A percentile compares a stretch with the other conserved stretches of the same genome.
Conservation (phyloP, 768 basidiomycete genomes). For the Psilocybe sp. region DNA sequence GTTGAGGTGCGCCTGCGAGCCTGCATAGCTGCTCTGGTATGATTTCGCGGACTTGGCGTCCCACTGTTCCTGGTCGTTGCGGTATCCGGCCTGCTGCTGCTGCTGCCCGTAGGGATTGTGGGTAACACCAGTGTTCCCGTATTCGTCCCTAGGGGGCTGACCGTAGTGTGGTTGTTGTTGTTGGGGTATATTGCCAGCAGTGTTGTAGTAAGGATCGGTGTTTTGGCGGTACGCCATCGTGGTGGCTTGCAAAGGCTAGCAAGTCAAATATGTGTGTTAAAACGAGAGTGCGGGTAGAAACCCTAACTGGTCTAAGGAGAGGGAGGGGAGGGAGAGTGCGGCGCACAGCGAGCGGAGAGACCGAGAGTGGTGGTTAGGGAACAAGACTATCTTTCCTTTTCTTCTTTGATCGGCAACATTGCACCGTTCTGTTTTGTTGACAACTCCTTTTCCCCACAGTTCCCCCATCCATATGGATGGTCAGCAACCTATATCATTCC, state of each 20-base stretch:
- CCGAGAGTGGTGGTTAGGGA: conserved; percentile 21
- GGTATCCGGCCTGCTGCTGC: conserved; percentile 17
- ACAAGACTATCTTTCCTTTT: conserved; percentile 6
- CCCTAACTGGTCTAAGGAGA: conserved; percentile 11
- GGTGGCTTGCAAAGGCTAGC: conserved; percentile 8
- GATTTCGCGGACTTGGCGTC: conserved; percentile 56
- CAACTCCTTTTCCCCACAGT: background rate
- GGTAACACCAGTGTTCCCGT: conserved; percentile 27
- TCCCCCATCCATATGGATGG: no score
- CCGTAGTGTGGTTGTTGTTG: conserved; percentile 20
- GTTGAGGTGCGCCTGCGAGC: conserved; percentile 73
- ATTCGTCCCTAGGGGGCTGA: conserved; percentile 14
- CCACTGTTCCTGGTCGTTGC: conserved; percentile 51
- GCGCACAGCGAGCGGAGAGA: conserved; percentile 8
- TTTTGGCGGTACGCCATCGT: conserved; percentile 57
- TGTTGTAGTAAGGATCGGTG: conserved; percentile 43
- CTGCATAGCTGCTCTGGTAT: conserved; percentile 60
- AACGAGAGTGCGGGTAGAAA: conserved; percentile 8
- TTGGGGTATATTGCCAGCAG: conserved; percentile 18
- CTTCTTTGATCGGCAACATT: conserved; percentile 19
- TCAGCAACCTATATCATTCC: no score
- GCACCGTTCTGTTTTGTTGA: background rate
- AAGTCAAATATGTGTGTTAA: conserved; percentile 4
- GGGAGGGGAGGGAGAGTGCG: conserved; percentile 5
- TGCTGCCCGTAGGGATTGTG: conserved; percentile 34